Base-by-base conservation (phyloP, 1,284 basidiomycete species). In the Cutaneotrichosporon sp. region DNA sequence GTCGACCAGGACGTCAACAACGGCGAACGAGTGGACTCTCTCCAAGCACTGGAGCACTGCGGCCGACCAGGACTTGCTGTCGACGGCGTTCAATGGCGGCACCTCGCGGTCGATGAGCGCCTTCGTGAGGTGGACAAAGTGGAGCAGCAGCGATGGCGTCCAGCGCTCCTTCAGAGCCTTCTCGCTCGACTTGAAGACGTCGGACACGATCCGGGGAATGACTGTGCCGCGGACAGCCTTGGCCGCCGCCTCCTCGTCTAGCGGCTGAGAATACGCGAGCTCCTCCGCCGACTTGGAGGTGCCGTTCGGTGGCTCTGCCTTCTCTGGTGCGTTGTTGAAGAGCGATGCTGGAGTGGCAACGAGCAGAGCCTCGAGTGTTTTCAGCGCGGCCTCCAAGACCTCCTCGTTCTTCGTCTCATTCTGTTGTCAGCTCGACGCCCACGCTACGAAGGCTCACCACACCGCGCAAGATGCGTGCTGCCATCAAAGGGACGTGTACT, bases 21-120 rank as follows among this genome's bases (percentile, higher is more conserved):
- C 83, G 59, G 91, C 87, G 18, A 92, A 85, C 1, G 85, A 80
- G 6, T 83, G 81, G 68, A 92, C 92, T 50, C 85, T 62, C 8
- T 71, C 59, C 20, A 81, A 59, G 0, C 66, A 63, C 0, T 55
- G 25, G 2, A 79, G 57, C 8, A 81, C 50, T 1, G 63, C 59
- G 0, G 57, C 54, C 2, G 76, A 56, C 82, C 82, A 83, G 0
- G 54, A 59, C 18, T 13, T 24, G n/a, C 67, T 65, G 33, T 71
- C 61, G 1, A 75, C 53, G 0, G 36, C 20, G 3, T 59, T 59
- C 18, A 75, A 49, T 5, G 70, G 36, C 0, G 70, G 61, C 3
- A 64, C 62, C 49, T 76, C 74, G 10, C 59, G 49, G 14, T 74
- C 73, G 2, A 77, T 65, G 27, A 73, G 31, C 0, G 45, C 42